phyloP scores from a whole-genome alignment of 257 asterid genomes.

The Solanum chmielewskii region DNA sequence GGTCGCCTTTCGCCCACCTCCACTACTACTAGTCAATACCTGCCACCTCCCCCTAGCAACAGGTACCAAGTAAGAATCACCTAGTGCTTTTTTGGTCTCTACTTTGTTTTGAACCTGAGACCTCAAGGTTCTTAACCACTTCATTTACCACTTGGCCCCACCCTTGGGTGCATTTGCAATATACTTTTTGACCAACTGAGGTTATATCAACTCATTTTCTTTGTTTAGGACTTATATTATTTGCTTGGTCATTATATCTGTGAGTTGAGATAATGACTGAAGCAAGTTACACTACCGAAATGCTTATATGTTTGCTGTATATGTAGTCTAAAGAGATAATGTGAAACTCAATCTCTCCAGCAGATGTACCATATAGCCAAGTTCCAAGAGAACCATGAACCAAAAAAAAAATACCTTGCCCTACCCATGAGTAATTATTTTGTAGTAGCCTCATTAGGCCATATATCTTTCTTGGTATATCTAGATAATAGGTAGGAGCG shows the following conservation, averaged over 20 bases:
- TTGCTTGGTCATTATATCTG: not conserved
- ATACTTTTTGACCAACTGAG: not conserved
- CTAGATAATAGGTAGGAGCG: not conserved
- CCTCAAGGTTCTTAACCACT: too few relatives aligned
- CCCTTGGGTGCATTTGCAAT: not conserved
- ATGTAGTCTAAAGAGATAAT: not conserved
- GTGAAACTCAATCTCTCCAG: not conserved
- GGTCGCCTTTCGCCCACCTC: too few relatives aligned
- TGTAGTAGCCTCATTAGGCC: not conserved
- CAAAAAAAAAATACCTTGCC: not conserved
- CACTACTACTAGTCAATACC: too few relatives aligned
- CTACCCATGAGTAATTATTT: not conserved
- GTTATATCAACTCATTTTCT: not conserved
- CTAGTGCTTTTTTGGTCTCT: too few relatives aligned
- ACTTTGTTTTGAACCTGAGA: too few relatives aligned
- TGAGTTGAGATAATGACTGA: not conserved
- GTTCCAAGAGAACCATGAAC: not conserved
- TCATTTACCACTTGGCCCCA: too few relatives aligned
- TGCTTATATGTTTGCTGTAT: not conserved
- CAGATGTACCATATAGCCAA: not conserved
- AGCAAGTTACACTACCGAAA: not conserved
- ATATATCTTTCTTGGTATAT: not conserved
- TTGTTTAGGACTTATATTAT: not conserved
- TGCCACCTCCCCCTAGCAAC: too few relatives aligned
- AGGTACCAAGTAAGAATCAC: too few relatives aligned